Percentiles rank a stretch among this genome's conserved stretches.
Conservation (phyloP, 2,329 filamentous ascomycete genomes). For the Alternaria arborescens region DNA sequence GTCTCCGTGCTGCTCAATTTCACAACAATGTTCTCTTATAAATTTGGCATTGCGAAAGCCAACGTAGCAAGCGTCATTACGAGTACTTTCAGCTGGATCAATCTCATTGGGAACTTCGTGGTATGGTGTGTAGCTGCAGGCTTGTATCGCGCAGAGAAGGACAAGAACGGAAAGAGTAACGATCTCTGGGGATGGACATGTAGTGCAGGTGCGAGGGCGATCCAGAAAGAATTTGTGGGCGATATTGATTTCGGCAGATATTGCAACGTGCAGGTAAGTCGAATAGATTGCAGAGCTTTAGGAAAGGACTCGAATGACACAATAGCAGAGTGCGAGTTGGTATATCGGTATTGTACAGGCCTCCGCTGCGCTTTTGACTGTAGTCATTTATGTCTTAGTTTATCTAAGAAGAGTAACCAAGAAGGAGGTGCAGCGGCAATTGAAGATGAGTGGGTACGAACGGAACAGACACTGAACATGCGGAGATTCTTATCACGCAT, state of each 20-base stretch:
- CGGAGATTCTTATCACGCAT: neutral
- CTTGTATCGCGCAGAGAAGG: constrained; percentile 50
- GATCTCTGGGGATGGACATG: constrained; percentile 57
- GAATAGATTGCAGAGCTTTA: neutral
- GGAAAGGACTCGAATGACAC: constrained; percentile 10
- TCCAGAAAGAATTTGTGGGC: constrained; percentile 49
- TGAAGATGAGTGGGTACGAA: neutral
- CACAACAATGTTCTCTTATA: constrained; percentile 47
- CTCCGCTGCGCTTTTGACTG: constrained; percentile 38
- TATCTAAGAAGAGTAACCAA: constrained; percentile 40
- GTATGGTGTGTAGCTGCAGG: constrained; percentile 48
- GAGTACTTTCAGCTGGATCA: constrained; percentile 38
- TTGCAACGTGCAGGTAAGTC: constrained; percentile 49
- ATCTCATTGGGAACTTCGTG: constrained; percentile 45
- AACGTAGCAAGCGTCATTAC: constrained; percentile 43
- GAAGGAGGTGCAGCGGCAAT: constrained; percentile 26
- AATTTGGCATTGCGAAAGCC: constrained; percentile 41
- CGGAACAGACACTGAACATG: neutral
- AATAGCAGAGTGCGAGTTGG: constrained; percentile 43
- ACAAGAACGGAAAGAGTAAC: constrained; percentile 44
- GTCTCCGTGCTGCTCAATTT: constrained; percentile 47
- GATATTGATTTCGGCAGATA: constrained; percentile 49
- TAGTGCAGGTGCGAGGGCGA: constrained; percentile 41
- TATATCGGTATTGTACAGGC: constrained; percentile 49
- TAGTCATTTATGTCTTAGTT: constrained; percentile 42